These are phyloP conservation scores for Fagopyrum homotropicum DNA, from an alignment of 148 eudicot species.

Conservation along the genomic window DNA sequence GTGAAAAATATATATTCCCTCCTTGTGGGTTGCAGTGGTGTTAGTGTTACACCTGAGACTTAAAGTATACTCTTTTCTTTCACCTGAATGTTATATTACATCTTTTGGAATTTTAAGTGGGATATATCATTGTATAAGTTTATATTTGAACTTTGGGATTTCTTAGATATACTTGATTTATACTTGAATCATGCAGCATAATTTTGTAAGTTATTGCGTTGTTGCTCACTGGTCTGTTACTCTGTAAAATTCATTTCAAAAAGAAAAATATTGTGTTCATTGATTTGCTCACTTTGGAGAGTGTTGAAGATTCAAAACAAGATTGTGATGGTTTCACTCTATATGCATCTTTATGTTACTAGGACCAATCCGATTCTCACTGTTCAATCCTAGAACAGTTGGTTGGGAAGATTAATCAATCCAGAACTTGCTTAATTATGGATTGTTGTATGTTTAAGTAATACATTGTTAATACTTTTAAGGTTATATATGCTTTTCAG, in stretches of 20 bases:
- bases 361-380: no score
- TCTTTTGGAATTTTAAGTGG: no score
- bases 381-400: background rate
- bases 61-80: no score
- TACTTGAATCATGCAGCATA: no score
- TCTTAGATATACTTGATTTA: no score
- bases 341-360: background rate
- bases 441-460: background rate
- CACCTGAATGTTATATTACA: no score
- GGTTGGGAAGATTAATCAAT: background rate
- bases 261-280: background rate
- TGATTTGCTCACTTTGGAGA: background rate
- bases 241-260: background rate
- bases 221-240: background rate
- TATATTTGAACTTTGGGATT: no score
- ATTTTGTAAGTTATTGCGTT: background rate
- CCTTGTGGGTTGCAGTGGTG: no score
- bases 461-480: background rate
- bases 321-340: background rate
- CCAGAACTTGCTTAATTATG: background rate
- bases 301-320: background rate
- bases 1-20: background rate
- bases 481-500: conserved; percentile 36
- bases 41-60: no score
- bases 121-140: no score